Percentiles rank a stretch among this genome's conserved stretches.
Conservation (phyloP, 176 grass and related monocot genomes). For the sorghum (Sorghum bicolor) region Sorghum_bicolor_NCBIv3 NC_012878.2:58758001-58758500, state of each 20-base stretch:
- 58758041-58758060: too few relatives aligned
- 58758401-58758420: not conserved
- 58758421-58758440: not conserved
- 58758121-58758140: not conserved
- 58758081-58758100: not conserved
- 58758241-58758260: too few relatives aligned
- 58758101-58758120: not conserved
- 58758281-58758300: not conserved
- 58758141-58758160: too few relatives aligned
- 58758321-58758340: not conserved
- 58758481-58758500: not conserved
- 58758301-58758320: not conserved
- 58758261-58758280: too few relatives aligned
- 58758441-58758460: not conserved
- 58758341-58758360: not conserved
- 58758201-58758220: too few relatives aligned
- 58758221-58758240: too few relatives aligned
- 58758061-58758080: too few relatives aligned
- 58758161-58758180: too few relatives aligned
- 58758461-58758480: not conserved
- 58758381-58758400: not conserved
- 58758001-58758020: not conserved
- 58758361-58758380: slow-evolving; percentile 7
- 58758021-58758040: too few relatives aligned
- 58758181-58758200: not conserved